Conservation (phyloP, 2,329 filamentous ascomycete species). For the Fusarium sp. region DNA sequence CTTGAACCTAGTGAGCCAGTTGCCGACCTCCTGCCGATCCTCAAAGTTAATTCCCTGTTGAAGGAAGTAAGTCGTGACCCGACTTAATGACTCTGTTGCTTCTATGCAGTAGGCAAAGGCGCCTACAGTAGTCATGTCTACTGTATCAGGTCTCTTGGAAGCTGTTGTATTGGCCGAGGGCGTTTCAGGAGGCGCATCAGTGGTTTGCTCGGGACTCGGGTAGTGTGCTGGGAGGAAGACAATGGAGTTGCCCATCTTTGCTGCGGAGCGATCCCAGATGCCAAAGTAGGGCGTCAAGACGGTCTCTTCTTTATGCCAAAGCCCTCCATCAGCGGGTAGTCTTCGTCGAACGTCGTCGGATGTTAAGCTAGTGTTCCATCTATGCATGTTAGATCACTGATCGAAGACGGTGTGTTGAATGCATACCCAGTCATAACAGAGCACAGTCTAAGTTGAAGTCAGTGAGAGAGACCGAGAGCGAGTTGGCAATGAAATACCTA, state of each 20-base stretch:
- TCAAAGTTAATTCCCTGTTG: slow-evolving; percentile 56
- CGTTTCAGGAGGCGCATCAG: slow-evolving; percentile 24
- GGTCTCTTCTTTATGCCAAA: slow-evolving; percentile 54
- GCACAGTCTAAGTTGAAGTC: slow-evolving; percentile 10
- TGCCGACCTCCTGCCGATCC: slow-evolving; percentile 54
- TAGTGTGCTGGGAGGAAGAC: slow-evolving; percentile 52
- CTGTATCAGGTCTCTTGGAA: slow-evolving; percentile 8
- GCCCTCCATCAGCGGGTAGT: slow-evolving; percentile 52
- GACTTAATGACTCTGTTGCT: slow-evolving; percentile 58
- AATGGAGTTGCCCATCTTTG: slow-evolving; percentile 54
- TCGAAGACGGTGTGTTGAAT: fast-evolving
- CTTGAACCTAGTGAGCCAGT: slow-evolving; percentile 60
- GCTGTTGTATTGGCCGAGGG: not conserved
- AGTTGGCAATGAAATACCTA: slow-evolving; percentile 25
- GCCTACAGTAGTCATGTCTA: slow-evolving; percentile 54
- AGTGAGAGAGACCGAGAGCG: fast-evolving
- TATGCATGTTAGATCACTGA: slow-evolving; percentile 5
- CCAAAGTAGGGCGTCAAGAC: slow-evolving; percentile 57
- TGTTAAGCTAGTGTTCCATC: slow-evolving; percentile 51
- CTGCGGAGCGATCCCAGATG: slow-evolving; percentile 56
- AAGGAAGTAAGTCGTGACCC: slow-evolving; percentile 58
- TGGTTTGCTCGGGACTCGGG: slow-evolving; percentile 38
- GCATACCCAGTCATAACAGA: slow-evolving; percentile 35
- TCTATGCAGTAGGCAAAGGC: slow-evolving; percentile 61
- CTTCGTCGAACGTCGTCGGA: slow-evolving; percentile 48